A percentile compares a stretch with the other conserved stretches of the same genome.
Conservation (phyloP, 2,329 filamentous ascomycete species). For the Cladosporium phlei region DNA sequence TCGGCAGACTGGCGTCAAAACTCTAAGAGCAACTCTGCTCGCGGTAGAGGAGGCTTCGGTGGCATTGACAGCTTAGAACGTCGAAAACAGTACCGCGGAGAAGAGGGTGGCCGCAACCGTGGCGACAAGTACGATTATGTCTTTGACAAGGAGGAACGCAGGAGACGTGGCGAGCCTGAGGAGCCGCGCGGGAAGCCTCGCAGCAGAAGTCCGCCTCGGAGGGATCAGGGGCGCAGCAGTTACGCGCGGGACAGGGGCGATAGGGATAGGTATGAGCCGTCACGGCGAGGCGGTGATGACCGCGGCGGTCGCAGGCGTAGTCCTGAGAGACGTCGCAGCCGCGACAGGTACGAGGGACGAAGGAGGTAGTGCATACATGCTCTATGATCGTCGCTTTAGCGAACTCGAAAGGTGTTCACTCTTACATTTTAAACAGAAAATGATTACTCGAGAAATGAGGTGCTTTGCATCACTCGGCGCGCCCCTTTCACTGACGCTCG, state of each 20-base stretch:
- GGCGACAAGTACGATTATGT: slow-evolving; percentile 69
- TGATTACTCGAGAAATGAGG: no score
- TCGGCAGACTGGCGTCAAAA: slow-evolving; percentile 84
- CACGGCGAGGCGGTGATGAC: slow-evolving; percentile 13
- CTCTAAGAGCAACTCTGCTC: slow-evolving; percentile 73
- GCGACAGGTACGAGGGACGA: slow-evolving; percentile 13
- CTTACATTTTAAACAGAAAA: no score
- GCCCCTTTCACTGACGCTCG: no score
- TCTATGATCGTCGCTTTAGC: no score
- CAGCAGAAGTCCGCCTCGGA: slow-evolving; percentile 27
- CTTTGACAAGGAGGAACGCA: slow-evolving; percentile 59
- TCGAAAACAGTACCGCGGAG: slow-evolving; percentile 80
- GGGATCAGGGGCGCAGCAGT: slow-evolving; percentile 17
- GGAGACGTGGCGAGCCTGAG: slow-evolving; percentile 13
- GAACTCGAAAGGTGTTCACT: no score
- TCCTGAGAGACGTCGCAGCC: slow-evolving; percentile 7
- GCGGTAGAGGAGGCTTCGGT: slow-evolving; percentile 73
- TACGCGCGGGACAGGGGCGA: slow-evolving; percentile 14
- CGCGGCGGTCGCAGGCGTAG: slow-evolving; percentile 11
- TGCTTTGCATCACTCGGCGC: no score
- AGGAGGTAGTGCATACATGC: slow-evolving; percentile 8
- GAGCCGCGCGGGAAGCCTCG: slow-evolving; percentile 20
- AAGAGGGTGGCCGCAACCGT: slow-evolving; percentile 37
- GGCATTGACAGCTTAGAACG: slow-evolving; percentile 85
- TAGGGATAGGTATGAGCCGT: slow-evolving; percentile 12